Percentiles rank a stretch among this genome's conserved stretches.
phyloP scores from a whole-genome alignment of 2,329 filamentous ascomycete species.

The Cryoendolithus antarcticus region DNA sequence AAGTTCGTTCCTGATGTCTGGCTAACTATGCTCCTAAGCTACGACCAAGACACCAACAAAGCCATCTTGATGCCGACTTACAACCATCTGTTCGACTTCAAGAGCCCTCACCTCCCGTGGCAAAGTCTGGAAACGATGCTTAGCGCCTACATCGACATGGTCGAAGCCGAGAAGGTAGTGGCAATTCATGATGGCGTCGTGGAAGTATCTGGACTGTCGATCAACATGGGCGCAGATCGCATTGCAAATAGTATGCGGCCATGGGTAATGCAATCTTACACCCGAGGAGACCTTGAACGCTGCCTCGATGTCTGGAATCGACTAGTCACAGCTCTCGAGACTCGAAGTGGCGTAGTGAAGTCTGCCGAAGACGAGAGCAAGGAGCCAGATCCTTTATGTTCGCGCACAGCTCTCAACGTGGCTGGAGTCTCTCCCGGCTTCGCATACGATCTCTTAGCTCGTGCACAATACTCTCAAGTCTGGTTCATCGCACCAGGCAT shows the following conservation, averaged over 20 bases:
- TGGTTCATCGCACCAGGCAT: conserved; percentile 22
- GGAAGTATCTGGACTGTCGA: conserved; percentile 8
- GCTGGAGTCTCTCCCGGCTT: conserved; percentile 20
- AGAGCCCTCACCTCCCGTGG: conserved; percentile 19
- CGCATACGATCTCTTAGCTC: conserved; percentile 20
- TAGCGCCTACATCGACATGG: conserved; percentile 23
- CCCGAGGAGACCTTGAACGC: conserved; percentile 16
- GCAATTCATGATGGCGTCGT: conserved; percentile 16
- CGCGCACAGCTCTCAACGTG: conserved; percentile 17
- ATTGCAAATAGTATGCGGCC: conserved; percentile 15
- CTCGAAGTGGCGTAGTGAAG: conserved; percentile 12
- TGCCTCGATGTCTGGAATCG: conserved; percentile 19
- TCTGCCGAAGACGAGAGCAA: conserved; percentile 14
- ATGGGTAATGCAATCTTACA: conserved; percentile 23
- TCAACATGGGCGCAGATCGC: conserved; percentile 8
- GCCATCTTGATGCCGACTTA: conserved; percentile 24
- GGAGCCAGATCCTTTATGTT: conserved; percentile 12
- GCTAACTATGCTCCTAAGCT: neutral
- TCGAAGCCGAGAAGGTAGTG: conserved; percentile 22
- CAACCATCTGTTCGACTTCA: conserved; percentile 21
- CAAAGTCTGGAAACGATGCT: conserved; percentile 23
- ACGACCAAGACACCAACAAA: conserved; percentile 18
- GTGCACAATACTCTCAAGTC: conserved; percentile 18
- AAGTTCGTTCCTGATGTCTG: no score
- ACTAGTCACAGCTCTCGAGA: conserved; percentile 19